These are phyloP conservation scores for Gnomoniopsis sp. DNA, from an alignment of 2,329 filamentous ascomycete species.

Conservation along the genomic window DNA sequence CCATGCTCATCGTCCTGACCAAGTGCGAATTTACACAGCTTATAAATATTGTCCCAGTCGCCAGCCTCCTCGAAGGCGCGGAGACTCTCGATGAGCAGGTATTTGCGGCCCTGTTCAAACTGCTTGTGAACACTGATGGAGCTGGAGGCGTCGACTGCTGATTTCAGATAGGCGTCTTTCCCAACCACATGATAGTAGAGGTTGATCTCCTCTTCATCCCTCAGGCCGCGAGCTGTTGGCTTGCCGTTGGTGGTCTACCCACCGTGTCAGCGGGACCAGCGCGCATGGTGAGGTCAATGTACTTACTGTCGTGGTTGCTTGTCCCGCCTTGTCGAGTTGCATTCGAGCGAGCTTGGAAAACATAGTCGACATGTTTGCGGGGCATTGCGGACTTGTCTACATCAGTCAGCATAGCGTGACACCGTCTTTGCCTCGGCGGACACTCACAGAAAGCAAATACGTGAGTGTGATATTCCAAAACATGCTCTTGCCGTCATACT, in stretches of 20 bases:
- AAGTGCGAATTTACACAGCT: slow-evolving; percentile 42
- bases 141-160: slow-evolving; percentile 24
- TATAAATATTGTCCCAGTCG: slow-evolving; percentile 41
- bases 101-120: slow-evolving; percentile 44
- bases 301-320: slow-evolving; percentile 40
- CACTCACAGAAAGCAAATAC: slow-evolving; percentile 48
- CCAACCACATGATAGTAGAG: slow-evolving; percentile 47
- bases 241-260: slow-evolving; percentile 2
- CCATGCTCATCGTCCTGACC: slow-evolving; percentile 33
- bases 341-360: slow-evolving; percentile 49
- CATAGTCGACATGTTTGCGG: slow-evolving; percentile 46
- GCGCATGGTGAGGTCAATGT: too few species aligned
- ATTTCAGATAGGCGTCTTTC: slow-evolving; percentile 39
- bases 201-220: slow-evolving; percentile 47
- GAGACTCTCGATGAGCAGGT: slow-evolving; percentile 41
- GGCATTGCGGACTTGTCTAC: slow-evolving; percentile 44
- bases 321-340: slow-evolving; percentile 49
- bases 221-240: slow-evolving; percentile 31
- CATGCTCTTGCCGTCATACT: slow-evolving; percentile 44
- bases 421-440: too few species aligned
- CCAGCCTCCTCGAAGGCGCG: slow-evolving; percentile 33
- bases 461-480: slow-evolving; percentile 56
- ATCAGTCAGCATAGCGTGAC: slow-evolving; percentile 19
- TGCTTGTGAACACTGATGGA: slow-evolving; percentile 39
- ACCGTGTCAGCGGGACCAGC: not conserved